Evolutionary conservation across 768 basidiomycete genomes (phyloP).

Genomic region (Stropharia rugosoannulata): DNA sequence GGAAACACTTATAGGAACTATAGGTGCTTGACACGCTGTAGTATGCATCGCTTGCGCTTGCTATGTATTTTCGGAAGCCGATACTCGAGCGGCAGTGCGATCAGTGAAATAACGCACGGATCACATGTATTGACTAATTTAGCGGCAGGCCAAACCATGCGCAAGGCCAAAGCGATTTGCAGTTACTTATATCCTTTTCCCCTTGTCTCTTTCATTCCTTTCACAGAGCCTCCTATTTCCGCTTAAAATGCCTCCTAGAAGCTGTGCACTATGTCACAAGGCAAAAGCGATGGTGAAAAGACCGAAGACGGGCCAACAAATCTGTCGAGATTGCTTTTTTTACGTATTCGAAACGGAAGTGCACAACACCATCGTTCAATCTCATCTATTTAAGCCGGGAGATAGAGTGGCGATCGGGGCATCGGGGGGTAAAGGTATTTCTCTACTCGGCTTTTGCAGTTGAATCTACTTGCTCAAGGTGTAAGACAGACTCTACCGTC

Average conservation of each 20-base stretch:
- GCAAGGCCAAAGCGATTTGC: too few species aligned
- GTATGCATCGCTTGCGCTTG: too few species aligned
- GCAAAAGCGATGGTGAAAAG: slow-evolving; percentile 86
- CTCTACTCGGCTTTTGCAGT: slow-evolving; percentile 5
- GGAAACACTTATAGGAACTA: too few species aligned
- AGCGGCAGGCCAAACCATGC: too few species aligned
- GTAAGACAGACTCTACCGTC: slow-evolving; percentile 85
- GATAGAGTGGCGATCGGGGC: slow-evolving; percentile 97
- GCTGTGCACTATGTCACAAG: slow-evolving; percentile 74
- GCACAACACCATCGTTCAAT: slow-evolving; percentile 89
- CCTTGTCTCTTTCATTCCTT: too few species aligned
- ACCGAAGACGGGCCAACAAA: slow-evolving; percentile 96
- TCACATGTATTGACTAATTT: too few species aligned
- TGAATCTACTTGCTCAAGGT: slow-evolving; percentile 14
- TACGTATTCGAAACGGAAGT: slow-evolving; percentile 98
- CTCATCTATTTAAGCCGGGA: slow-evolving; percentile 81
- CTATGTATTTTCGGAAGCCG: too few species aligned
- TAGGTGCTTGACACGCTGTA: too few species aligned
- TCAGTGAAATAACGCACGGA: too few species aligned
- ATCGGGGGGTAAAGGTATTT: slow-evolving; percentile 93
- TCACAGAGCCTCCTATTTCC: neutral
- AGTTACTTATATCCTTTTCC: too few species aligned
- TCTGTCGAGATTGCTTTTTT: slow-evolving; percentile 96
- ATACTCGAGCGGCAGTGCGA: too few species aligned
- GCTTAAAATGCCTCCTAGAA: slow-evolving; percentile 71